These are phyloP conservation scores for Xylaria sp. DNA, from an alignment of 2,329 filamentous ascomycete genomes.

Conservation along the genomic window DNA sequence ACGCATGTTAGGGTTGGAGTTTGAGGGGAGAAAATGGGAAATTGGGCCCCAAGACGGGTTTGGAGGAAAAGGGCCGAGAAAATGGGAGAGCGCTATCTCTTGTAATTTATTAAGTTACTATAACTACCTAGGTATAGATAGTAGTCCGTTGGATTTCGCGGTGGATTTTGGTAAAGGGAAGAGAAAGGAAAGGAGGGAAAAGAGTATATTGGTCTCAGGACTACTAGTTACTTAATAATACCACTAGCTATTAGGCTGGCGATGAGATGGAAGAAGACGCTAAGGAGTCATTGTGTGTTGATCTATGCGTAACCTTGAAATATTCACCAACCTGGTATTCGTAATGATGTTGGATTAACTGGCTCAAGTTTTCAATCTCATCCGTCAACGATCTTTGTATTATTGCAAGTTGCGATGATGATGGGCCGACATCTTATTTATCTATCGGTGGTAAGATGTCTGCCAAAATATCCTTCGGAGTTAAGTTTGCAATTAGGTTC, in stretches of 20 bases:
- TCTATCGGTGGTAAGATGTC: too few relatives aligned
- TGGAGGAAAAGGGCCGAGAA: neutral
- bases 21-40: neutral
- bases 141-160: too few relatives aligned
- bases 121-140: too few relatives aligned
- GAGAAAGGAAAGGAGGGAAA: neutral
- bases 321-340: neutral
- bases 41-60: neutral
- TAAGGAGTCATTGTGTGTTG: neutral
- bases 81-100: neutral
- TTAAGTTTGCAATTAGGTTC: too few relatives aligned
- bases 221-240: conserved; percentile 8
- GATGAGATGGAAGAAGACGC: neutral
- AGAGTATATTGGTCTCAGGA: conserved; percentile 1
- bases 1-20: neutral
- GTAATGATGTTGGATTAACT: too few relatives aligned
- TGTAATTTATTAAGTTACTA: conserved; percentile 7
- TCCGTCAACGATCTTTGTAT: too few relatives aligned
- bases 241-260: neutral
- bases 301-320: neutral
- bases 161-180: neutral
- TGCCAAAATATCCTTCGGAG: too few relatives aligned
- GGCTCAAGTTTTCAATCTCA: too few relatives aligned
- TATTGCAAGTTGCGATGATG: too few relatives aligned
- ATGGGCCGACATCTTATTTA: too few relatives aligned